Conservation (phyloP, 2,329 filamentous ascomycete genomes). For the Pseudogymnoascus sp. region DNA sequence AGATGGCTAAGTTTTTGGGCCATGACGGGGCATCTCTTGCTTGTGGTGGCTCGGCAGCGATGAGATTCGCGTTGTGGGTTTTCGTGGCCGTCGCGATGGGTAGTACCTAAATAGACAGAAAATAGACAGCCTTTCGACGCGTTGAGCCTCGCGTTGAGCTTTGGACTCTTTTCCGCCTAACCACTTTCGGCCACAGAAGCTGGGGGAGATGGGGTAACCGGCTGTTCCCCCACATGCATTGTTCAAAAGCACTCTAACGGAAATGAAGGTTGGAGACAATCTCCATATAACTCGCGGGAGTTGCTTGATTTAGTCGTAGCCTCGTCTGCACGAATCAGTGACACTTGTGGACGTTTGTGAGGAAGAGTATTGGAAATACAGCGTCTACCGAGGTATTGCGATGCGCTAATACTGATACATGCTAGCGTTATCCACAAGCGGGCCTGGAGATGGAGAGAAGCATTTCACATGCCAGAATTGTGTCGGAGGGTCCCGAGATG, state of each 20-base stretch:
- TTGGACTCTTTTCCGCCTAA: not conserved
- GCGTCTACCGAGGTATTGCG: not conserved
- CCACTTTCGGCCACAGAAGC: not conserved
- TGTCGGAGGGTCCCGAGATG: not conserved
- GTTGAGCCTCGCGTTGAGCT: not conserved
- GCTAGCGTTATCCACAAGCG: not conserved
- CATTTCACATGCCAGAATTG: slow-evolving; percentile 5
- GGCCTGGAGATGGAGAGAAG: not conserved
- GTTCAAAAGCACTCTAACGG: not conserved
- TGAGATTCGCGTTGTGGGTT: not conserved
- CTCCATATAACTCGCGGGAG: slow-evolving; percentile 4
- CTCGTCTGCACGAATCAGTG: not conserved
- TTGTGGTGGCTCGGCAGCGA: not conserved
- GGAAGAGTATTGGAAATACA: not conserved
- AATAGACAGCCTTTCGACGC: not conserved
- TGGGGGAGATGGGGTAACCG: not conserved
- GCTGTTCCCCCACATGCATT: not conserved
- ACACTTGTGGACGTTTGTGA: not conserved
- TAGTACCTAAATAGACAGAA: slow-evolving; percentile 1
- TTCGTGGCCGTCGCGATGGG: not conserved
- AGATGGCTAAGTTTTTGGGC: not conserved
- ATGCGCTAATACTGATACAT: not conserved
- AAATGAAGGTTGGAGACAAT: not conserved
- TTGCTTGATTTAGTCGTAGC: slow-evolving; percentile 8
- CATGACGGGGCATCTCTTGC: not conserved